Conservation (phyloP, 208 protist genomes). For the Trypanosoma cruzi region DNA sequence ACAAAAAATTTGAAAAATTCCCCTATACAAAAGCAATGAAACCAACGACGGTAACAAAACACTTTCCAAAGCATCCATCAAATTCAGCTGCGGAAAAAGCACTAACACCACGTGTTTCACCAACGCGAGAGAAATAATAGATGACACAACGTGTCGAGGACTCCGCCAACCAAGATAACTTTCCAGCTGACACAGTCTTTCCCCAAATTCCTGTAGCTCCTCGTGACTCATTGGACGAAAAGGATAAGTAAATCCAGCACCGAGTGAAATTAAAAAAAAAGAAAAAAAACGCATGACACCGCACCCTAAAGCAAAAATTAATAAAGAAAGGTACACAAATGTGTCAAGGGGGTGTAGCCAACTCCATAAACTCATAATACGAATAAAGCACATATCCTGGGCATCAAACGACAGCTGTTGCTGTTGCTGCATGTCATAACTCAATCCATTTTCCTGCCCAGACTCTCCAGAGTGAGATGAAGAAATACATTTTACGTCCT, state of each 20-base stretch:
- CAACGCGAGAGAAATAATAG: background rate
- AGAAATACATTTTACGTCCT: background rate
- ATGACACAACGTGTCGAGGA: slow-evolving; percentile 4
- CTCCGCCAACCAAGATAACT: slow-evolving; percentile 3
- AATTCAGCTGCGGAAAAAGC: slow-evolving; percentile 4
- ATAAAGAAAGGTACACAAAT: slow-evolving; percentile 7
- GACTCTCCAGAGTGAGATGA: background rate
- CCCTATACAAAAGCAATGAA: slow-evolving; percentile 17
- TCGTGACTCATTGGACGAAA: background rate
- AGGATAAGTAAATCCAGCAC: background rate
- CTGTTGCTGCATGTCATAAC: background rate
- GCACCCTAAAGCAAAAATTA: slow-evolving; percentile 5
- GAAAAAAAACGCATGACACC: slow-evolving; percentile 6
- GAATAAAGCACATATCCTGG: slow-evolving; percentile 24
- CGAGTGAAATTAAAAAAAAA: slow-evolving; percentile 15
- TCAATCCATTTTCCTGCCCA: background rate
- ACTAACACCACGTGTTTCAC: slow-evolving; percentile 3
- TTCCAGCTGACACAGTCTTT: slow-evolving; percentile 7
- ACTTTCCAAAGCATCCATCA: background rate
- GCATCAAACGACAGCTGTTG: background rate
- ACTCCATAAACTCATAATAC: slow-evolving; percentile 25
- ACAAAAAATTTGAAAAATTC: background rate
- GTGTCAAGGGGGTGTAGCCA: slow-evolving; percentile 19
- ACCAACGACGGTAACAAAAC: background rate
- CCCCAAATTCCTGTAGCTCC: background rate